A percentile compares a stretch with the other conserved stretches of the same genome.
phyloP scores from a whole-genome alignment of 371 early-diverging fungal species.

The Lichtheimia corymbifera region DNA sequence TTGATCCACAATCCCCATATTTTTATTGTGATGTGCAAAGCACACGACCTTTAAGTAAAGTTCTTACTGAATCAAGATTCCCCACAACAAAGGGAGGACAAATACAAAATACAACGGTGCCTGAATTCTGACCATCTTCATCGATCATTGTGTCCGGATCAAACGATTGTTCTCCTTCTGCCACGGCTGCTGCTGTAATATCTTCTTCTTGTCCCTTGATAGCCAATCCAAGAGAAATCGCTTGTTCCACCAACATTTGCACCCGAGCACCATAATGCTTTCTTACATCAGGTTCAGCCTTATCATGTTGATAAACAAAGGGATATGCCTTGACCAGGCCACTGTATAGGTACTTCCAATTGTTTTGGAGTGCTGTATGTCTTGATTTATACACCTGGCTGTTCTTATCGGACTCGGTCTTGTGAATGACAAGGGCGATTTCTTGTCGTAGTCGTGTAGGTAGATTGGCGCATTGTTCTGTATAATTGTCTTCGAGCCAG shows the following conservation, averaged over 20 bases:
- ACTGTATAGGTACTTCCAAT: slow-evolving; percentile 40
- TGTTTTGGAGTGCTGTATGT: slow-evolving; percentile 25
- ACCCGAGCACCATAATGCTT: slow-evolving; percentile 37
- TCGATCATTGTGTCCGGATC: slow-evolving; percentile 33
- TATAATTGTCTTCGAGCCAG: slow-evolving; percentile 16
- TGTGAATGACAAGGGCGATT: slow-evolving; percentile 24
- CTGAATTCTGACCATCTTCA: slow-evolving; percentile 23
- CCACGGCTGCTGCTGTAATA: slow-evolving; percentile 45
- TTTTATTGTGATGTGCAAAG: slow-evolving; percentile 2
- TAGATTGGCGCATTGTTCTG: slow-evolving; percentile 14
- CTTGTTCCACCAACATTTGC: slow-evolving; percentile 35
- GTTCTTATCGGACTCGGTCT: slow-evolving; percentile 17
- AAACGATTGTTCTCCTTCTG: slow-evolving; percentile 38
- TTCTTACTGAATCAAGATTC: slow-evolving; percentile 12
- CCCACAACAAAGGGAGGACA: slow-evolving; percentile 36
- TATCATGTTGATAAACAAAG: slow-evolving; percentile 33
- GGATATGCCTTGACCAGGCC: slow-evolving; percentile 45
- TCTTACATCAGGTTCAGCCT: slow-evolving; percentile 22
- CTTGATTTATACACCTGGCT: slow-evolving; percentile 30
- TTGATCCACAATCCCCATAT: no score
- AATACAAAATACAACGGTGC: slow-evolving; percentile 26
- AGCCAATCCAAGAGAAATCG: slow-evolving; percentile 40
- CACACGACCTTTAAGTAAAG: slow-evolving; percentile 10
- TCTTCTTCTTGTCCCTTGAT: slow-evolving; percentile 50
- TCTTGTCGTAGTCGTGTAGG: slow-evolving; percentile 43